A percentile compares a stretch with the other conserved stretches of the same genome.
Evolutionary conservation across 2,329 filamentous ascomycete genomes (phyloP).

Genomic region (Lasiodiplodia hormozganensis): DNA sequence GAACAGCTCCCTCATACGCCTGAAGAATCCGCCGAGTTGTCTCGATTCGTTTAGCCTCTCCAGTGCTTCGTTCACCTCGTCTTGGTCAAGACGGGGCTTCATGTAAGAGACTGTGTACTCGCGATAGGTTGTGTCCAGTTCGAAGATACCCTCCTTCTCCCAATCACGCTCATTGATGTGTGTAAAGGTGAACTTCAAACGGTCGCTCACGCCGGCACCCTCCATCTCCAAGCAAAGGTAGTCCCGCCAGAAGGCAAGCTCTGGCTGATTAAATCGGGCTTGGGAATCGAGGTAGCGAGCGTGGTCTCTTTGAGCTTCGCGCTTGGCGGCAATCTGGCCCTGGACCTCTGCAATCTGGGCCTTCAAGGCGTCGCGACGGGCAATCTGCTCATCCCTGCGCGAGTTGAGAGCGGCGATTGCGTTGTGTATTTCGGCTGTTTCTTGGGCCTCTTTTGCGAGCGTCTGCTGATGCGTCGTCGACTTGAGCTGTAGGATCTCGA

Average conservation of each 20-base stretch:
- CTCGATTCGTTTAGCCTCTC: slow-evolving; percentile 82
- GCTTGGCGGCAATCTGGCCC: slow-evolving; percentile 70
- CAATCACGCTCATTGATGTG: slow-evolving; percentile 87
- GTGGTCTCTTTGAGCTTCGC: slow-evolving; percentile 75
- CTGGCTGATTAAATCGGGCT: slow-evolving; percentile 86
- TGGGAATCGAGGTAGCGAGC: slow-evolving; percentile 81
- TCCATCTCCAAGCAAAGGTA: slow-evolving; percentile 90
- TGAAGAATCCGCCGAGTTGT: slow-evolving; percentile 74
- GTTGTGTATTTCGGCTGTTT: slow-evolving; percentile 70
- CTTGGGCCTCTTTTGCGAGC: slow-evolving; percentile 77
- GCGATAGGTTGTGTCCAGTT: slow-evolving; percentile 78
- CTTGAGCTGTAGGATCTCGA: slow-evolving; percentile 80
- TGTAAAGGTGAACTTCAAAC: slow-evolving; percentile 87
- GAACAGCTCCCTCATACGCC: slow-evolving; percentile 84
- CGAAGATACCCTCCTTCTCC: slow-evolving; percentile 92
- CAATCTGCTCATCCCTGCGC: slow-evolving; percentile 62
- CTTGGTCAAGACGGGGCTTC: slow-evolving; percentile 80
- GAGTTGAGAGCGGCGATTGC: slow-evolving; percentile 63
- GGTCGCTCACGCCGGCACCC: slow-evolving; percentile 81
- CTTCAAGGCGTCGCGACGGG: slow-evolving; percentile 63
- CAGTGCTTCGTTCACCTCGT: slow-evolving; percentile 77
- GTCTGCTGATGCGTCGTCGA: slow-evolving; percentile 74
- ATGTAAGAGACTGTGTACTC: slow-evolving; percentile 87
- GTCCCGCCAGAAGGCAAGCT: slow-evolving; percentile 94
- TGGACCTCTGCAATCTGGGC: slow-evolving; percentile 70